These are phyloP conservation scores for Suhomyces maxii DNA, from an alignment of 1,139 yeast species.

Conservation along the genomic window DNA sequence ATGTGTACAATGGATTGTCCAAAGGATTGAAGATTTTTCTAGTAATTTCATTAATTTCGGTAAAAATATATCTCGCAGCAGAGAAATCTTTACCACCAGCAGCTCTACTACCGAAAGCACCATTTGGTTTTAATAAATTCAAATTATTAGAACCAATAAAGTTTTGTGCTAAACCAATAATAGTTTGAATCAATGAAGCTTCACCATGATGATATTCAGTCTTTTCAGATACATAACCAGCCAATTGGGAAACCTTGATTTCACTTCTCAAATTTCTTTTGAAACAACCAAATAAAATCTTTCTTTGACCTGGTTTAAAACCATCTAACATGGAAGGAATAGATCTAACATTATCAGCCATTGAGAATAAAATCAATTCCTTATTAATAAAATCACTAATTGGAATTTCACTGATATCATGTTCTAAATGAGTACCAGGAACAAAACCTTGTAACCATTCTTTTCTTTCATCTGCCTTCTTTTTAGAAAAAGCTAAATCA, in stretches of 20 bases:
- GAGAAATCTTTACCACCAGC: constrained; percentile 98
- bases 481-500: constrained; percentile 92
- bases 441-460: constrained; percentile 90
- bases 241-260: constrained; percentile 87
- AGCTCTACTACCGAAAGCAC: constrained; percentile 96
- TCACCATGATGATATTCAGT: constrained; percentile 98
- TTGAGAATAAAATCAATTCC: constrained; percentile 89
- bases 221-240: constrained; percentile 85
- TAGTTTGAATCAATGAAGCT: constrained; percentile 80
- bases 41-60: constrained; percentile 78
- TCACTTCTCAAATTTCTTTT: constrained; percentile 76
- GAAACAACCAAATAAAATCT: constrained; percentile 85
- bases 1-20: constrained; percentile 77
- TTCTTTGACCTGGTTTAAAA: constrained; percentile 95
- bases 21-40: constrained; percentile 72
- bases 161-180: constrained; percentile 91
- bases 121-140: constrained; percentile 83
- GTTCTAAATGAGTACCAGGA: constrained; percentile 93
- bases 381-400: constrained; percentile 93
- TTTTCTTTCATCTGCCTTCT: constrained; percentile 95
- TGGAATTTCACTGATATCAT: constrained; percentile 74
- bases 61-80: constrained; percentile 96
- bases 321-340: constrained; percentile 96
- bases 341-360: constrained; percentile 96
- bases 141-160: constrained; percentile 92